phyloP scores from a whole-genome alignment of 805 yeast species.

The Cyberlindnera bimundalis region DNA sequence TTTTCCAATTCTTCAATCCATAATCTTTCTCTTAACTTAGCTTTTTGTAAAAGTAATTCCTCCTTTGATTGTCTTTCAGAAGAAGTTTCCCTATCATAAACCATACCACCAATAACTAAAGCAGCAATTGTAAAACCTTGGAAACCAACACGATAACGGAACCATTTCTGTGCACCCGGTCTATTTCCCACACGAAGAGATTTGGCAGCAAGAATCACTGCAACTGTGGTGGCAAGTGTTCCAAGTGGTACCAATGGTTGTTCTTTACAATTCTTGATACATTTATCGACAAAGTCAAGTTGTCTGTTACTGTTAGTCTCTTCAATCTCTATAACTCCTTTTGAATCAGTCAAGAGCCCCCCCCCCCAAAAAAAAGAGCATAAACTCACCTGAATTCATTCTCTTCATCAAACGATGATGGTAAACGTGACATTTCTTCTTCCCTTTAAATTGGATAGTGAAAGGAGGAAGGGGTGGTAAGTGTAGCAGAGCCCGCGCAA shows the following conservation, averaged over 20 bases:
- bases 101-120: conserved; percentile 72
- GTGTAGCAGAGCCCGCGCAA: neutral
- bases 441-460: neutral
- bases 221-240: conserved; percentile 71
- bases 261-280: conserved; percentile 63
- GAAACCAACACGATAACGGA: conserved; percentile 83
- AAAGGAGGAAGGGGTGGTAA: neutral
- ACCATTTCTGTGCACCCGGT: conserved; percentile 76
- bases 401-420: conserved; percentile 35
- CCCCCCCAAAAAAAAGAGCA: neutral
- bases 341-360: too few relatives aligned
- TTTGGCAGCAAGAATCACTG: conserved; percentile 74
- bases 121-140: conserved; percentile 85
- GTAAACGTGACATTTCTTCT: conserved; percentile 28
- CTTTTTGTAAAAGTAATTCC: conserved; percentile 68
- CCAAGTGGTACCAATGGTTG: conserved; percentile 92
- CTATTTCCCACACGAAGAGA: conserved; percentile 72
- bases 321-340: neutral
- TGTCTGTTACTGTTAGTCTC: conserved; percentile 25
- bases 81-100: conserved; percentile 51
- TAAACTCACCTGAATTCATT: conserved; percentile 24
- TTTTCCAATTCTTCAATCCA: conserved; percentile 92
- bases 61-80: conserved; percentile 51
- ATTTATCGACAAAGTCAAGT: conserved; percentile 50
- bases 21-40: conserved; percentile 75